Conservation (phyloP, 179 eudicot species). For the Drosera spatulata region DNA sequence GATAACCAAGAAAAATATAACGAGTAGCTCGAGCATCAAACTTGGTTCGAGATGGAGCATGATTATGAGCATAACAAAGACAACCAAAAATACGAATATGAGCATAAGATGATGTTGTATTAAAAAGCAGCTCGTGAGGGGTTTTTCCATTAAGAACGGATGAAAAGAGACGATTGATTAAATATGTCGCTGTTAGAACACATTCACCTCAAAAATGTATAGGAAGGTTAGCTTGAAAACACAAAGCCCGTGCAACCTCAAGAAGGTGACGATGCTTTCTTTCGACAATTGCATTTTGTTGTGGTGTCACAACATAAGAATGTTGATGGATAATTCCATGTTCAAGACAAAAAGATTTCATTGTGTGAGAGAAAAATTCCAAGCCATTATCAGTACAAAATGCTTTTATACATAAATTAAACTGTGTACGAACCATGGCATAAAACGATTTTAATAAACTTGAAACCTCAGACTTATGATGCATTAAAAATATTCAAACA, state of each 20-base stretch:
- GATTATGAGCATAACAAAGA: background rate
- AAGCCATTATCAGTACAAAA: background rate
- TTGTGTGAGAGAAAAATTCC: background rate
- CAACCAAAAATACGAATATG: background rate
- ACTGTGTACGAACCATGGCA: background rate
- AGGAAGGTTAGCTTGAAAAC: background rate
- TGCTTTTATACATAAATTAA: background rate
- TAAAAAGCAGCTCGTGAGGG: background rate
- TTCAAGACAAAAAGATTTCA: background rate
- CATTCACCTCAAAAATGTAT: background rate
- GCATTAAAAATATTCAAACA: background rate
- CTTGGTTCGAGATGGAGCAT: background rate
- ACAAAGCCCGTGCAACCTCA: background rate
- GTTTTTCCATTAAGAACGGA: background rate
- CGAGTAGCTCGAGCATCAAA: background rate
- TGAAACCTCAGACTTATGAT: background rate
- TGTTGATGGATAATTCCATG: background rate
- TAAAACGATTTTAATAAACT: background rate
- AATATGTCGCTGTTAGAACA: background rate
- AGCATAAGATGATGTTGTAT: background rate
- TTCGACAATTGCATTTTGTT: background rate
- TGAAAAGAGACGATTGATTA: background rate
- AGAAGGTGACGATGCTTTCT: background rate
- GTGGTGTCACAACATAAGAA: background rate
- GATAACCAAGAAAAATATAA: slow-evolving; percentile 1